Conservation (phyloP, 2,329 filamentous ascomycete species). For the Didymella keratinophila region DNA sequence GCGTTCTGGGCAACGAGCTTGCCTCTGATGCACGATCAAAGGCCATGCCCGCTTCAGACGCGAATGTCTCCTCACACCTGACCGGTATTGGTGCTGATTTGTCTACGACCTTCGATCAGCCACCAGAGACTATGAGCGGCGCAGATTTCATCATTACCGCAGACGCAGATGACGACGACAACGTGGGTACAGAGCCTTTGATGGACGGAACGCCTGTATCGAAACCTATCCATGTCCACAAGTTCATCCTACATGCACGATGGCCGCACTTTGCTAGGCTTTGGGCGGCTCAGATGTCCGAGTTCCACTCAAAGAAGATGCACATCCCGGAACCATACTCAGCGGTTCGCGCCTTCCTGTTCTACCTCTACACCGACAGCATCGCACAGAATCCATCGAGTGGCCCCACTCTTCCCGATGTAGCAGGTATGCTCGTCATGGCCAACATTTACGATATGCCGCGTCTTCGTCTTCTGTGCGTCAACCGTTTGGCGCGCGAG, state of each 20-base stretch:
- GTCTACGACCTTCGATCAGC: conserved; percentile 83
- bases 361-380: conserved; percentile 96
- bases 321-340: conserved; percentile 96
- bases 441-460: conserved; percentile 98
- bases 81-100: conserved; percentile 83
- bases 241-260: conserved; percentile 89
- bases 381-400: conserved; percentile 62
- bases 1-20: conserved; percentile 82
- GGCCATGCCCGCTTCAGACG: conserved; percentile 59
- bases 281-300: conserved; percentile 93
- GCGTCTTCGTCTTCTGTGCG: conserved; percentile 86
- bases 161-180: conserved; percentile 75
- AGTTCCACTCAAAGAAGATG: conserved; percentile 97
- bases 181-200: conserved; percentile 64
- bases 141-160: conserved; percentile 93
- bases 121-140: conserved; percentile 83
- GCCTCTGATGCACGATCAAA: conserved; percentile 54
- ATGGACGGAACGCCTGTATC: conserved; percentile 59
- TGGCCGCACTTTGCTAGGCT: conserved; percentile 97
- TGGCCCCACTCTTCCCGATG: conserved; percentile 74
- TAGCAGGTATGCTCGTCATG: conserved; percentile 95
- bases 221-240: conserved; percentile 90
- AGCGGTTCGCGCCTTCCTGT: conserved; percentile 92
- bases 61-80: conserved; percentile 60
- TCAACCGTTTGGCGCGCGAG: conserved; percentile 88